These are phyloP conservation scores for Sordariomycetes sp. DNA, from an alignment of 2,329 filamentous ascomycete species.

Conservation along the genomic window DNA sequence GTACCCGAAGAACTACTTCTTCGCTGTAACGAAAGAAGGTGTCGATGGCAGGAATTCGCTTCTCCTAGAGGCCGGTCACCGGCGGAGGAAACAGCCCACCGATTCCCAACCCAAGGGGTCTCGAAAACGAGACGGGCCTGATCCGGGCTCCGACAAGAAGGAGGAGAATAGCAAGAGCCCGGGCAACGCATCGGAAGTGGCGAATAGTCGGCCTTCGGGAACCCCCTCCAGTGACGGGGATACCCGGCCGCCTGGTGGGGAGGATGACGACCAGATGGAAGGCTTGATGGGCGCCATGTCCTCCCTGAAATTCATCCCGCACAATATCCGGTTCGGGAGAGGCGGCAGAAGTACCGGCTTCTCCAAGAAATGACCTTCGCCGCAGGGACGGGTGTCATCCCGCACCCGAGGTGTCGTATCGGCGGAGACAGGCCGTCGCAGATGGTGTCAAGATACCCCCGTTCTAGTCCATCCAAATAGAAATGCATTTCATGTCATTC, in stretches of 20 bases:
- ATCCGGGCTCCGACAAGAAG: slow-evolving; percentile 11
- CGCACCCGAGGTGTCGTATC: not conserved
- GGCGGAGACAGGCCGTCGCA: not conserved
- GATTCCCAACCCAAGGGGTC: slow-evolving; percentile 20
- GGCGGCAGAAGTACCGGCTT: slow-evolving; percentile 41
- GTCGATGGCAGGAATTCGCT: slow-evolving; percentile 77
- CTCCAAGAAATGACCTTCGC: slow-evolving; percentile 26
- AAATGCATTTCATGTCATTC: not conserved
- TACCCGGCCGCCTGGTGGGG: not conserved
- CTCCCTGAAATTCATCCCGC: slow-evolving; percentile 59
- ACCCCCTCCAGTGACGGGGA: not conserved
- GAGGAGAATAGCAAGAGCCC: slow-evolving; percentile 12
- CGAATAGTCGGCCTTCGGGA: slow-evolving; percentile 3
- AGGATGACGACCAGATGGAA: slow-evolving; percentile 39
- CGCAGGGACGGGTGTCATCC: not conserved
- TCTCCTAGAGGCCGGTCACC: slow-evolving; percentile 47
- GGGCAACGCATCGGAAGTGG: not conserved
- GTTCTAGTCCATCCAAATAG: not conserved
- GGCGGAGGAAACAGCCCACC: slow-evolving; percentile 36
- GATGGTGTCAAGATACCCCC: not conserved
- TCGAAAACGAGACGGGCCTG: slow-evolving; percentile 14
- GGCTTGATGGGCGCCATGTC: slow-evolving; percentile 59
- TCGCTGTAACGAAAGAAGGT: slow-evolving; percentile 77
- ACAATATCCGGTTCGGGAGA: slow-evolving; percentile 54
- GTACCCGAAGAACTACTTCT: slow-evolving; percentile 84